Evolutionary conservation across 257 asterid genomes (phyloP).

Genomic region (Ilex aquifolium): DNA sequence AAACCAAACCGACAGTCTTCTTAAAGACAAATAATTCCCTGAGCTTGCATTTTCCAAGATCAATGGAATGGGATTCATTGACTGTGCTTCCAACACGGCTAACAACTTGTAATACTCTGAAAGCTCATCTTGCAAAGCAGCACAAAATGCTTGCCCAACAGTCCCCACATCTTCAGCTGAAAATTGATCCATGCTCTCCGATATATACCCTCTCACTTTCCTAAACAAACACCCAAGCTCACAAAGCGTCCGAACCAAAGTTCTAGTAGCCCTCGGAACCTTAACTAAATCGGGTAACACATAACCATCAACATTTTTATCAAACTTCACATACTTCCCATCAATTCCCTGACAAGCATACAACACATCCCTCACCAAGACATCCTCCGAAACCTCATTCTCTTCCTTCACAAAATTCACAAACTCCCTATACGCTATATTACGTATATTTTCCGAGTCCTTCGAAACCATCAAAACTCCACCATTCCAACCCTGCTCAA

Average conservation of each 20-base stretch:
- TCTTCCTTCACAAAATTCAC: constrained; percentile 67
- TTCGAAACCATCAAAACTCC: constrained; percentile 75
- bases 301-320: constrained; percentile 60
- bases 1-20: constrained; percentile 94
- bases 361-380: constrained; percentile 85
- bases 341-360: constrained; percentile 97
- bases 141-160: constrained; percentile 97
- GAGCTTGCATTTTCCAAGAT: constrained; percentile 57
- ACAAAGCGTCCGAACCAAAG: constrained; percentile 72
- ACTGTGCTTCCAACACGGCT: constrained; percentile 92
- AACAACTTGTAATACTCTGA: constrained; percentile 79
- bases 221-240: constrained; percentile 94
- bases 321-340: constrained; percentile 73
- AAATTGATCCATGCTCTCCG: constrained; percentile 62
- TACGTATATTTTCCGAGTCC: constrained; percentile 80
- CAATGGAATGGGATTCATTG: constrained; percentile 93
- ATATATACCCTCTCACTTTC: constrained; percentile 72
- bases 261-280: constrained; percentile 64
- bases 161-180: constrained; percentile 92
- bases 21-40: constrained; percentile 75
- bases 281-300: constrained; percentile 54
- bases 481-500: constrained; percentile 57
- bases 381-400: constrained; percentile 78
- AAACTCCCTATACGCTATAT: constrained; percentile 77
- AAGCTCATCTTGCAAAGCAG: constrained; percentile 92